A percentile compares a stretch with the other conserved stretches of the same genome.
These are phyloP conservation scores for Russula earlei DNA, from an alignment of 768 basidiomycete species.

Conservation along the genomic window DNA sequence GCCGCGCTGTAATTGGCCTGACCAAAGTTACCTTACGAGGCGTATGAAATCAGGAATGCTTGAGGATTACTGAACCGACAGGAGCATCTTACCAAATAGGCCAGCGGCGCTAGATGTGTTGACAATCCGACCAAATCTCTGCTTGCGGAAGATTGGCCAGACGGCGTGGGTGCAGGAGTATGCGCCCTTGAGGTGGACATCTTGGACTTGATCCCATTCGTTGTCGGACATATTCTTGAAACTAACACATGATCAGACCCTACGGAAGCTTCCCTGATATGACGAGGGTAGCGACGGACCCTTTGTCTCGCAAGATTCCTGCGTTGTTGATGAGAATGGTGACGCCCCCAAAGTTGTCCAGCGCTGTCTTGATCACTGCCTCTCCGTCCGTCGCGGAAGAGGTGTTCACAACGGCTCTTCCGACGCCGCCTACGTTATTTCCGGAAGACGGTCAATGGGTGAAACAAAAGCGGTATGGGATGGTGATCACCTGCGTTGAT, in stretches of 20 bases:
- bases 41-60: background rate
- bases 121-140: conserved; percentile 89
- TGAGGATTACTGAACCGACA: background rate
- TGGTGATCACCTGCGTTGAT: conserved; percentile 61
- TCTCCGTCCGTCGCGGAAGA: conserved; percentile 82
- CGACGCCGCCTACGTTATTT: conserved; percentile 44
- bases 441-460: background rate
- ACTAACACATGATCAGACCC: conserved; percentile 29
- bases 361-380: conserved; percentile 76
- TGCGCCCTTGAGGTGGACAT: conserved; percentile 91
- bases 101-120: conserved; percentile 96
- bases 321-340: conserved; percentile 96
- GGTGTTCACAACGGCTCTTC: conserved; percentile 79
- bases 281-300: conserved; percentile 34
- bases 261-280: background rate
- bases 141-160: conserved; percentile 92
- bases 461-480: background rate
- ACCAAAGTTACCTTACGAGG: conserved; percentile 75
- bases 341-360: conserved; percentile 75
- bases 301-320: conserved; percentile 77
- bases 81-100: conserved; percentile 53
- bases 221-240: conserved; percentile 97
- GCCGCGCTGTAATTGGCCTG: conserved; percentile 98
- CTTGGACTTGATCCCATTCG: conserved; percentile 83
- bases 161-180: conserved; percentile 89